A percentile compares a stretch with the other conserved stretches of the same genome.
phyloP scores from a whole-genome alignment of 768 basidiomycete genomes.

The Kwoniella sp. region DNA sequence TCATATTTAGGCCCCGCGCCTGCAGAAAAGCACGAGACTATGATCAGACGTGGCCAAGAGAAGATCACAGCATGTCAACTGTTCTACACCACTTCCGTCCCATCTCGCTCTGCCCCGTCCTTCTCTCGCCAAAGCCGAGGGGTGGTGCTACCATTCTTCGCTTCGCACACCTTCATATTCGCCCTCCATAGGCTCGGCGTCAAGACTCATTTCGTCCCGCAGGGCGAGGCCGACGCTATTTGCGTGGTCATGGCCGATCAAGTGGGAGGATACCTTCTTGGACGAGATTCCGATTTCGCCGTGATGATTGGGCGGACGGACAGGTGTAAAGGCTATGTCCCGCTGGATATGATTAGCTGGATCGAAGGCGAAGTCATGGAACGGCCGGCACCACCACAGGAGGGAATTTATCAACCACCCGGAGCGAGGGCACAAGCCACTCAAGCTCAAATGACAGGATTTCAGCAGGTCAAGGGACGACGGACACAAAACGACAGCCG shows the following conservation, averaged over 20 bases:
- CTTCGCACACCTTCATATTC: slow-evolving; percentile 41
- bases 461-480: slow-evolving; percentile 7
- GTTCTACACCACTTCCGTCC: slow-evolving; percentile 48
- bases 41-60: slow-evolving; percentile 27
- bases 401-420: neutral
- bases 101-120: slow-evolving; percentile 42
- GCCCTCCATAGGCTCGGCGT: slow-evolving; percentile 34
- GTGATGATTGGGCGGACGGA: slow-evolving; percentile 29
- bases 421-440: neutral
- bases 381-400: neutral
- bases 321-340: slow-evolving; percentile 41
- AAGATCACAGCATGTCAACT: slow-evolving; percentile 32
- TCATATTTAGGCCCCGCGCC: slow-evolving; percentile 43
- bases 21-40: slow-evolving; percentile 42
- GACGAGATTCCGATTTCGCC: slow-evolving; percentile 47
- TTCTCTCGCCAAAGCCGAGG: slow-evolving; percentile 21
- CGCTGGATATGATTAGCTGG: slow-evolving; percentile 49
- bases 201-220: slow-evolving; percentile 37
- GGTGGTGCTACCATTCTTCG: slow-evolving; percentile 45
- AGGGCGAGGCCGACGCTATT: slow-evolving; percentile 48
- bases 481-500: slow-evolving; percentile 1
- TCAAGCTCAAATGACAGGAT: neutral
- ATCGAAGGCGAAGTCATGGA: slow-evolving; percentile 27
- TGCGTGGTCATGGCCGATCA: slow-evolving; percentile 41
- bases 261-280: slow-evolving; percentile 44